Base-by-base conservation (phyloP, 768 basidiomycete genomes). In the Tylopilus sp. region DNA sequence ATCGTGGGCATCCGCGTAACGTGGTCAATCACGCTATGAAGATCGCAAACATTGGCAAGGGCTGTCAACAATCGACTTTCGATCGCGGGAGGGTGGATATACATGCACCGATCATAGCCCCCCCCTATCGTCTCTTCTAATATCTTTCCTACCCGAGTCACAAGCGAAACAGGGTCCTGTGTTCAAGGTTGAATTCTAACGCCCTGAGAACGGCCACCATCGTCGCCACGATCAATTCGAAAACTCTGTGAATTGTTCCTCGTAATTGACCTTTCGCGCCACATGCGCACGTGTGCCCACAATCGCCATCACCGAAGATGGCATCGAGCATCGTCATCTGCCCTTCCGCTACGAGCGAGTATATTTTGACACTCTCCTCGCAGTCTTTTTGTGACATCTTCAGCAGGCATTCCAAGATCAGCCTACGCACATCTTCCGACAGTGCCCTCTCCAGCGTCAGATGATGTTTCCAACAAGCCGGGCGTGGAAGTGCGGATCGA, bases 61-160 rank as follows among this genome's bases (percentile, higher is more conserved):
- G 15, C 5, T 17, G 15, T 70, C 25, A 78, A 73, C 12, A 1
- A 50, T 40, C n/a, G 15, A 9, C 6, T n/a, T 25, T 5, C 2
- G 38, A 33, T 11, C 3, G 50, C 52, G 70, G 28, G 57, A 31
- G 42, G 20, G 35, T 71, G 62, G 33, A 75, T 75, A 21, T 44
- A 63, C 80, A 56, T 46, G 79, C 79, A 13, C 81, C 80, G 21
- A 75, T 75, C 1, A 80, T 81, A 30, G n/a, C n/a, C n/a, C n/a
- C 80, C 70, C 82, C 36, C n/a, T 9, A 18, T 36, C 11, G 36
- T 36, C 36, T 9, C n/a, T 36, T 36, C 36, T 18, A 36, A 36
- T 36, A 36, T 36, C 8, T 36, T n/a, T 18, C 36, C n/a, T 36
- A 18, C 36, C 6, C 36, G n/a, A 9, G 36, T n/a, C 2, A 18